Evolutionary conservation across 495 filamentous ascomycete species (phyloP).

Genomic region (Parachaetomium inaequale): DNA sequence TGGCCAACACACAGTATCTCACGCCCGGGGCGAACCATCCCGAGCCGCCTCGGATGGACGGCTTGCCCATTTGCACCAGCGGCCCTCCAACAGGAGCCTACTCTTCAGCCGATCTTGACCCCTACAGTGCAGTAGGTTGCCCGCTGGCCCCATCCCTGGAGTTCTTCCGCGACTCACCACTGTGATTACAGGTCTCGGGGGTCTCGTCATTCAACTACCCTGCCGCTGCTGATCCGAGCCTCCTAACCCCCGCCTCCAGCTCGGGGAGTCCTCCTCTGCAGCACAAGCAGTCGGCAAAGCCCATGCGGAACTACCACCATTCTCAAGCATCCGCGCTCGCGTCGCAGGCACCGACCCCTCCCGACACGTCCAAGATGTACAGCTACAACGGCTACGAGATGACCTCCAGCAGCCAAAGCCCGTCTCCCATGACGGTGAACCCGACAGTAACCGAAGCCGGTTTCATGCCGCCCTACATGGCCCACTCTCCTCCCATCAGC

Average conservation of each 20-base stretch:
- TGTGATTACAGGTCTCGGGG: conserved; percentile 27
- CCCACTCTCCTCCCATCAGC: conserved; percentile 27
- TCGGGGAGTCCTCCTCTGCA: conserved; percentile 43
- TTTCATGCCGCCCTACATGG: conserved; percentile 32
- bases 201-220: conserved; percentile 47
- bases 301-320: conserved; percentile 32
- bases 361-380: conserved; percentile 42
- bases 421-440: conserved; percentile 38
- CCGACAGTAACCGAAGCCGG: conserved; percentile 27
- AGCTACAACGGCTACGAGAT: conserved; percentile 32
- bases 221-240: conserved; percentile 40
- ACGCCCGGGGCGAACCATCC: conserved; percentile 24
- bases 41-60: conserved; percentile 22
- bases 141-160: not conserved
- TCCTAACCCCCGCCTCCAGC: conserved; percentile 46
- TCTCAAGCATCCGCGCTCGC: conserved; percentile 30
- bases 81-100: conserved; percentile 25
- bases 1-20: conserved; percentile 32
- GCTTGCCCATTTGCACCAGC: conserved; percentile 23
- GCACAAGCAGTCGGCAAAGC: conserved; percentile 37
- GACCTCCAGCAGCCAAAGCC: conserved; percentile 31
- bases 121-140: conserved; percentile 34
- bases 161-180: not conserved
- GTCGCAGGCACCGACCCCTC: conserved; percentile 44
- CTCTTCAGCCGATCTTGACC: conserved; percentile 28